Base-by-base conservation (phyloP, 768 basidiomycete genomes). In the Bullera alba region DNA sequence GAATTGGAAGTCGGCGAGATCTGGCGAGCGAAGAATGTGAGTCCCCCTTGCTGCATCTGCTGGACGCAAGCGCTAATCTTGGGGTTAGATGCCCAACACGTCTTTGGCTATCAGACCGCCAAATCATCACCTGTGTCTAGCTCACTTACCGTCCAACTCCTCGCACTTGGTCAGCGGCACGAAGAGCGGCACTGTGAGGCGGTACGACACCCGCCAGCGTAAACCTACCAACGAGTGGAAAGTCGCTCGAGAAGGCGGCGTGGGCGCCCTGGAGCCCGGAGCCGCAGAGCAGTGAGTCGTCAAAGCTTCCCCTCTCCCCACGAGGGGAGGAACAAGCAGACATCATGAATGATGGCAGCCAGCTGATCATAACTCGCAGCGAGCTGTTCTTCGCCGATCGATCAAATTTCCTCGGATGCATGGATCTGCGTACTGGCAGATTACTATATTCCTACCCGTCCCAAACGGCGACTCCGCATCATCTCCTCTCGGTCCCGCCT, bases 21-120 rank as follows among this genome's bases (percentile, higher is more conserved):
- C 26, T 72, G 71, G 71, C 57, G 65, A 42, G 71, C 69, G 10
- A 72, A 63, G 55, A 69, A 69, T 57, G 71, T 72, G 48, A 53
- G 66, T 58, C 15, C 12, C 5, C 12, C 3, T n/a, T n/a, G n/a
- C n/a, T n/a, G n/a, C n/a, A 32, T 17, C 12, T 16, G 22, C 29
- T 45, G 32, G 19, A 16, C 3, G 2, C 37, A n/a, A 12, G 38
- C 5, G 21, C 21, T 27, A 12, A 35, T 52, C n/a, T n/a, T n/a
- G n/a, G 42, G 42, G n/a, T 32, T 38, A 71, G 70, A 54, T 70
- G 6, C 65, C 71, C 0, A 61, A 64, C 43, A 70, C 67, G 50
- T 45, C 51, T 38, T 52, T 72, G 21, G 52, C 53, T 2, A 55
- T 72, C 17, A 57, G 60, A 10, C 62, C 58, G 42, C 69, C 71